Evolutionary conservation across 495 filamentous ascomycete genomes (phyloP).

Genomic region (Annulohypoxylon nitens): DNA sequence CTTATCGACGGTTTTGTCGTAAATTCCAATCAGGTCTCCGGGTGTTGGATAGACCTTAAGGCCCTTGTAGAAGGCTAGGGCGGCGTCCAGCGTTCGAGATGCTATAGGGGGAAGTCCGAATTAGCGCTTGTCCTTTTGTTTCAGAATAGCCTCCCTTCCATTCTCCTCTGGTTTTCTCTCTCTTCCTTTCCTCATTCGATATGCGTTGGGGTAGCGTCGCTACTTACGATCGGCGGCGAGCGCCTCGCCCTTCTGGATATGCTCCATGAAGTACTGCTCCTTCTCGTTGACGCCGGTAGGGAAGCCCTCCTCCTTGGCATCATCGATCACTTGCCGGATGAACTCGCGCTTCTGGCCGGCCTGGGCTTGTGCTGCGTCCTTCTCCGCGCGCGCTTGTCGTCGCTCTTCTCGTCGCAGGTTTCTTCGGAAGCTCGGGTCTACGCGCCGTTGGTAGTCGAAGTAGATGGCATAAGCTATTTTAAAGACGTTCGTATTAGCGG

Average conservation of each 20-base stretch:
- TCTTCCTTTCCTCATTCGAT: background rate
- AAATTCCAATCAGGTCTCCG: slow-evolving; percentile 91
- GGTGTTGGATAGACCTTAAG: slow-evolving; percentile 98
- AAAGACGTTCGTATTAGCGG: slow-evolving; percentile 53
- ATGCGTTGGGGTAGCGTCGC: background rate
- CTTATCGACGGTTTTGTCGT: slow-evolving; percentile 98
- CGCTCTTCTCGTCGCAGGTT: slow-evolving; percentile 85
- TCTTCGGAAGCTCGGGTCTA: slow-evolving; percentile 87
- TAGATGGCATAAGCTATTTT: slow-evolving; percentile 79
- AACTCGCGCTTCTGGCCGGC: slow-evolving; percentile 75
- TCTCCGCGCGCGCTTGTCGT: slow-evolving; percentile 77
- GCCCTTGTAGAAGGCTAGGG: slow-evolving; percentile 95
- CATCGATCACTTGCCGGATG: slow-evolving; percentile 77
- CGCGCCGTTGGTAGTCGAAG: slow-evolving; percentile 94
- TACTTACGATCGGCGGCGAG: slow-evolving; percentile 69
- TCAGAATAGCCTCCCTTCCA: background rate
- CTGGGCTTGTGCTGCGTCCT: slow-evolving; percentile 79
- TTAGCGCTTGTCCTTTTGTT: slow-evolving; percentile 47
- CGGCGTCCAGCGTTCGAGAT: slow-evolving; percentile 81
- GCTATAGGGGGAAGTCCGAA: slow-evolving; percentile 61
- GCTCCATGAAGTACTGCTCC: slow-evolving; percentile 86
- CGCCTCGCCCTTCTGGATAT: slow-evolving; percentile 87
- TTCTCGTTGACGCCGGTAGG: slow-evolving; percentile 91
- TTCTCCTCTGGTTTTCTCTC: background rate
- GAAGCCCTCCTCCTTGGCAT: slow-evolving; percentile 90